phyloP scores from a whole-genome alignment of 257 asterid genomes.

The Plantago elongata region DNA sequence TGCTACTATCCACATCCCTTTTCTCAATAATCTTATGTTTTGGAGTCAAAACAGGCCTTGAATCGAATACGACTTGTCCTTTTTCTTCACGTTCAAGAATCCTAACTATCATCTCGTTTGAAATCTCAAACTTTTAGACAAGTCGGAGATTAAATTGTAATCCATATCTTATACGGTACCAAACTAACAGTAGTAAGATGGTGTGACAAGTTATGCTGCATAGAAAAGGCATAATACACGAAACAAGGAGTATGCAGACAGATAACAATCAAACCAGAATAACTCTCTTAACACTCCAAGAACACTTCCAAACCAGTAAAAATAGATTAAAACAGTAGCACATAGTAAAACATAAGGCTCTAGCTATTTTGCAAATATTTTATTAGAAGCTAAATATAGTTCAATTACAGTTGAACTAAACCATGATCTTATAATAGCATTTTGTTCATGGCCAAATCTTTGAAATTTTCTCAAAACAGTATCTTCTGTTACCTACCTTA shows the following conservation, averaged over 20 bases:
- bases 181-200: neutral
- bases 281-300: constrained; percentile 16
- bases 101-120: no score
- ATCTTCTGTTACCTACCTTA: constrained; percentile 56
- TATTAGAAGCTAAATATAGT: constrained; percentile 2
- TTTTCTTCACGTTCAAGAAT: no score
- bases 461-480: constrained; percentile 12
- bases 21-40: constrained; percentile 4
- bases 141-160: no score
- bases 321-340: neutral
- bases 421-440: constrained; percentile 31
- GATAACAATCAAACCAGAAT: neutral
- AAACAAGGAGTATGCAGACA: neutral
- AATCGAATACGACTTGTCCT: no score
- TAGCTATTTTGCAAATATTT: no score
- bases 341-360: neutral
- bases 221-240: neutral
- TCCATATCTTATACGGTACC: neutral
- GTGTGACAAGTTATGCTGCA: neutral
- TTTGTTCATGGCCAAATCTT: constrained; percentile 28
- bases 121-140: constrained; percentile 6
- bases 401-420: constrained; percentile 49
- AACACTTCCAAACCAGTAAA: neutral
- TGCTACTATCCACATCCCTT: constrained; percentile 19
- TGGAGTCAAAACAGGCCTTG: no score